phyloP scores from a whole-genome alignment of 2,329 filamentous ascomycete genomes.

The Arthrocladium fulminans region DNA sequence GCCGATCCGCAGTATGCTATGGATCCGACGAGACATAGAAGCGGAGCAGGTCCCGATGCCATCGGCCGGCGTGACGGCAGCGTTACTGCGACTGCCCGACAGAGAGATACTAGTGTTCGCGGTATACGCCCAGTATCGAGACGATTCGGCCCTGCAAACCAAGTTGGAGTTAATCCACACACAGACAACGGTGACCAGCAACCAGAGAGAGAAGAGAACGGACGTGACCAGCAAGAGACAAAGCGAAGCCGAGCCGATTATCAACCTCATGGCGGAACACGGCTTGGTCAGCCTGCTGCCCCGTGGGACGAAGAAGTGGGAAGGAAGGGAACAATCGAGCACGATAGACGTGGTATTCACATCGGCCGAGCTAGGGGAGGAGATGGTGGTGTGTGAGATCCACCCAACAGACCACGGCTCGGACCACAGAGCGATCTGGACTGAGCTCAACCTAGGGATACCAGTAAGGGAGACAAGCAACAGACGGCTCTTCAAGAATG shows the following conservation, averaged over 20 bases:
- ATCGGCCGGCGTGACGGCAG: neutral
- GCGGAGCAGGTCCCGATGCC: slow-evolving; percentile 2
- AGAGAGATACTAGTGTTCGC: neutral
- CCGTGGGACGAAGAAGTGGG: slow-evolving; percentile 30
- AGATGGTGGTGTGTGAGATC: too few species aligned
- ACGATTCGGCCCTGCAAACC: neutral
- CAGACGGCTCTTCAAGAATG: too few species aligned
- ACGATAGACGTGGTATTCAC: too few species aligned
- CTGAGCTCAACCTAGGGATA: too few species aligned
- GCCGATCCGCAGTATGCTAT: slow-evolving; percentile 25
- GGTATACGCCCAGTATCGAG: neutral
- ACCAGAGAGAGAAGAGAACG: neutral
- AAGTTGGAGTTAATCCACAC: neutral
- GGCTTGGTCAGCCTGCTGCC: slow-evolving; percentile 29
- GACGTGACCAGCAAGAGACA: slow-evolving; percentile 17
- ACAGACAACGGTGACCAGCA: neutral
- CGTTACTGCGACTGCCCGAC: neutral
- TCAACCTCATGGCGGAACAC: slow-evolving; percentile 30
- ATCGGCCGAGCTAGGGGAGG: too few species aligned
- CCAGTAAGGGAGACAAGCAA: too few species aligned
- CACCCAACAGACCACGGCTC: too few species aligned
- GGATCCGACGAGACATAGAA: slow-evolving; percentile 24
- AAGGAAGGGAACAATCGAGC: slow-evolving; percentile 21
- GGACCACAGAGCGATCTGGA: too few species aligned
- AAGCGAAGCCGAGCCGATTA: slow-evolving; percentile 31